Evolutionary conservation across 805 yeast genomes (phyloP).

Genomic region (Metschnikowia peoriensis): DNA sequence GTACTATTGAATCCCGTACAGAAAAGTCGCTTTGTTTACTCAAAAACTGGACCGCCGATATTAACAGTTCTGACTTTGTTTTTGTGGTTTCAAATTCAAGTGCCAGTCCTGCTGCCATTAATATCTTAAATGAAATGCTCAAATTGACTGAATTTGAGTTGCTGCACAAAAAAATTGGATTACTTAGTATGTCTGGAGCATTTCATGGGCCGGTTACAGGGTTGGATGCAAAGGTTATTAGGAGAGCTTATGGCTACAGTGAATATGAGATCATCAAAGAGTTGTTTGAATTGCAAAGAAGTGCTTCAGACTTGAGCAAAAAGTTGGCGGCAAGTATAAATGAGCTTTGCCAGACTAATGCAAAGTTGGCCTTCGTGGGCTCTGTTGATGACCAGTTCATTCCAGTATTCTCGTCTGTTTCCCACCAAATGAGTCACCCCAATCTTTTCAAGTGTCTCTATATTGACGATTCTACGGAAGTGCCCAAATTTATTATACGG

Average conservation of each 20-base stretch:
- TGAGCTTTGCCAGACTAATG: slow-evolving; percentile 24
- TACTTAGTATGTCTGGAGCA: slow-evolving; percentile 38
- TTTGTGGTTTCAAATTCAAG: slow-evolving; percentile 34
- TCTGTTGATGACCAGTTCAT: slow-evolving; percentile 35
- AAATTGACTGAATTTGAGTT: slow-evolving; percentile 3
- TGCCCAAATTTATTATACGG: slow-evolving; percentile 28
- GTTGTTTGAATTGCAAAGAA: slow-evolving; percentile 32
- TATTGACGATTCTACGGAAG: slow-evolving; percentile 18
- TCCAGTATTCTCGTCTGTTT: slow-evolving; percentile 35
- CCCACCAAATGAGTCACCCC: slow-evolving; percentile 32
- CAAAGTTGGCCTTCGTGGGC: slow-evolving; percentile 37
- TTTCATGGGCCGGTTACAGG: slow-evolving; percentile 32
- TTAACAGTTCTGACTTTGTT: slow-evolving; percentile 31
- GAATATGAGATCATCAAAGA: slow-evolving; percentile 40
- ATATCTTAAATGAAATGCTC: slow-evolving; percentile 24
- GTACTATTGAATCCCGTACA: slow-evolving; percentile 31
- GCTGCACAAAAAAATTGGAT: slow-evolving; percentile 25
- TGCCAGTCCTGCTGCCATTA: slow-evolving; percentile 31
- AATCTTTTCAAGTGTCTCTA: slow-evolving; percentile 33
- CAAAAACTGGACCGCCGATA: slow-evolving; percentile 31
- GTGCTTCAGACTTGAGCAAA: slow-evolving; percentile 16
- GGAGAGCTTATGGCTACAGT: slow-evolving; percentile 33
- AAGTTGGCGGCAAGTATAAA: slow-evolving; percentile 21
- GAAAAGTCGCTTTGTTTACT: slow-evolving; percentile 25
- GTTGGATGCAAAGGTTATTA: slow-evolving; percentile 34